These are phyloP conservation scores for Passalora sequoiae DNA, from an alignment of 2,329 filamentous ascomycete genomes.

Conservation along the genomic window DNA sequence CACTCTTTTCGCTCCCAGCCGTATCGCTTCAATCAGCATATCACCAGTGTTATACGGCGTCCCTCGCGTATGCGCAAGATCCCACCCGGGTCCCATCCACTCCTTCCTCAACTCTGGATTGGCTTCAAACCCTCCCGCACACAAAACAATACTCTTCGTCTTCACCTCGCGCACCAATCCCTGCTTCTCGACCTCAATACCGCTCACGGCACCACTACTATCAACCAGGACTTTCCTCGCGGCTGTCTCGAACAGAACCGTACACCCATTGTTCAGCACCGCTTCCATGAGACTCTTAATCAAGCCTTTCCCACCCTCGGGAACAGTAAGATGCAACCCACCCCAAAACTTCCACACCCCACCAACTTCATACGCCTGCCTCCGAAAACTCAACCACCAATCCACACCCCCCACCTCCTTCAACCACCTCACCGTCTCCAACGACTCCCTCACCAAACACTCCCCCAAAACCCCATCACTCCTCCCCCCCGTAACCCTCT, in stretches of 20 bases:
- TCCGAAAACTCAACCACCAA: constrained; percentile 54
- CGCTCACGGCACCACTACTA: constrained; percentile 31
- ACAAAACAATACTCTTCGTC: constrained; percentile 46
- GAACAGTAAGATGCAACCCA: constrained; percentile 55
- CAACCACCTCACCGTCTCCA: constrained; percentile 29
- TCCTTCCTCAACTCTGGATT: constrained; percentile 53
- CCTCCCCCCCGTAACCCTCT: constrained; percentile 52
- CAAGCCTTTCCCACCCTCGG: constrained; percentile 57
- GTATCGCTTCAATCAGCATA: constrained; percentile 50
- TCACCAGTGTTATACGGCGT: constrained; percentile 62
- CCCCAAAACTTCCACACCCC: constrained; percentile 63
- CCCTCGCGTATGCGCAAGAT: constrained; percentile 57
- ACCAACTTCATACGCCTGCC: constrained; percentile 61
- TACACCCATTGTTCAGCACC: constrained; percentile 42
- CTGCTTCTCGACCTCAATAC: constrained; percentile 30
- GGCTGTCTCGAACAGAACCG: constrained; percentile 45
- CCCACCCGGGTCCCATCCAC: constrained; percentile 57
- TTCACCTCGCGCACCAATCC: constrained; percentile 30
- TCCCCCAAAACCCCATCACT: constrained; percentile 48
- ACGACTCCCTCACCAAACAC: constrained; percentile 42
- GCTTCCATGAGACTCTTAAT: constrained; percentile 46
- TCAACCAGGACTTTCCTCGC: constrained; percentile 40
- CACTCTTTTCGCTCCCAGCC: constrained; percentile 47
- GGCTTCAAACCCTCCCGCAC: constrained; percentile 61
- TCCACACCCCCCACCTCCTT: constrained; percentile 25